Base-by-base conservation (phyloP, 2,329 filamentous ascomycete genomes). In the Fusarium haematococcum region DNA sequence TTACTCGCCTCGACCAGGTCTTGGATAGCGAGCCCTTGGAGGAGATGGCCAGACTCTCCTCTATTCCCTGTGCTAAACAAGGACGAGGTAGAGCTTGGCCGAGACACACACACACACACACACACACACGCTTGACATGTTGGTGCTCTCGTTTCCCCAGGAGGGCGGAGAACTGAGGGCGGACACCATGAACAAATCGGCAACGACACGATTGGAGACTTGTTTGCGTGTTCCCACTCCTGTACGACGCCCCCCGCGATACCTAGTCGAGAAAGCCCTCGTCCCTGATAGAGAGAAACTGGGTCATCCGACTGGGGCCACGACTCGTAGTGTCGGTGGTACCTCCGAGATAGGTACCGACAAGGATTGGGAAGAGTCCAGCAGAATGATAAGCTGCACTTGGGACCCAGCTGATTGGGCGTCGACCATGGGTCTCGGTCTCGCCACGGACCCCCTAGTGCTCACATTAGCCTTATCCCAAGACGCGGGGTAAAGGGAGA, bases 401-500 rank as follows among this genome's bases (percentile, higher is more conserved):
- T 43, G 35, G 35, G 25, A 10, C 16, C n/a, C 16, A 43, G 57
- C 35, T 59, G 57, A 59, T 59, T 43, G 57, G 56, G 32, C 16
- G 9, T 30, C 54, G 20, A 35, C 23, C 32, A 58, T 37, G 20
- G 25, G 48, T 27, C 57, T 43, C 16, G 37, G 57, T n/a, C 57
- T 32, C 30, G 32, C 54, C 20, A 57, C 23, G 20, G 27, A 25
- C 35, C 3, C 4, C 23, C 23, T 58, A 57, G 52, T 25, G 30
- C 50, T 56, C 50, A 33, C 50, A 56, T 33, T 33, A 41, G 56
- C 27, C 35, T 59, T 59, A 59, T 59, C 56, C 56, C 35, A 41
- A 43, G 57, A 59, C 57, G 57, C 57, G 57, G 57, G 57, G 57
- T 59, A 59, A 59, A 59, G 18, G 25, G 35, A 37, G 57, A 27